phyloP scores from a whole-genome alignment of 2,329 filamentous ascomycete genomes.

The Cladorrhinum sp. region DNA sequence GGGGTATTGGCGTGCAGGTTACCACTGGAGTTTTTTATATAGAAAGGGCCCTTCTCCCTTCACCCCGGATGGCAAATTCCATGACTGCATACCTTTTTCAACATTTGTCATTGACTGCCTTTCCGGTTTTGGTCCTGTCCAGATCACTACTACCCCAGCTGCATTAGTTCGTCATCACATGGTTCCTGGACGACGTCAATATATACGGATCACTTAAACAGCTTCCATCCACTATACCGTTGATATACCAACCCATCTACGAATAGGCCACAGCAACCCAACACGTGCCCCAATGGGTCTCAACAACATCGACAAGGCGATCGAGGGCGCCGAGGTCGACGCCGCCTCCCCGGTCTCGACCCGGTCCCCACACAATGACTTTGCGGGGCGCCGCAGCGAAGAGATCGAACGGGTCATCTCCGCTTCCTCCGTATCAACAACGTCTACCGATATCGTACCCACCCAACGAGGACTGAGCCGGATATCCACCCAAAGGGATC shows the following conservation, averaged over 20 bases:
- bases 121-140: neutral
- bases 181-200: neutral
- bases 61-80: neutral
- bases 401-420: constrained; percentile 61
- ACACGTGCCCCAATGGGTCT: constrained; percentile 35
- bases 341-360: constrained; percentile 37
- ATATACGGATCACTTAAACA: neutral
- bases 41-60: neutral
- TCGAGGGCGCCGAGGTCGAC: constrained; percentile 53
- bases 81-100: neutral
- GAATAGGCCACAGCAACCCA: neutral
- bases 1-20: neutral
- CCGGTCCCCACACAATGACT: constrained; percentile 17
- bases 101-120: neutral
- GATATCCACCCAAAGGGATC: constrained; percentile 62
- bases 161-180: neutral
- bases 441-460: constrained; percentile 42
- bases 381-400: constrained; percentile 40
- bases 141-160: neutral
- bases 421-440: constrained; percentile 49
- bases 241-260: too few relatives aligned
- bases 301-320: constrained; percentile 53
- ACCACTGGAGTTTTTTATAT: neutral
- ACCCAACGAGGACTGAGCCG: constrained; percentile 51
- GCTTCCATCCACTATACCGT: too few relatives aligned